Base-by-base conservation (phyloP, 352 stramenopile genomes). In the Globisporangium iwayamae region DNA sequence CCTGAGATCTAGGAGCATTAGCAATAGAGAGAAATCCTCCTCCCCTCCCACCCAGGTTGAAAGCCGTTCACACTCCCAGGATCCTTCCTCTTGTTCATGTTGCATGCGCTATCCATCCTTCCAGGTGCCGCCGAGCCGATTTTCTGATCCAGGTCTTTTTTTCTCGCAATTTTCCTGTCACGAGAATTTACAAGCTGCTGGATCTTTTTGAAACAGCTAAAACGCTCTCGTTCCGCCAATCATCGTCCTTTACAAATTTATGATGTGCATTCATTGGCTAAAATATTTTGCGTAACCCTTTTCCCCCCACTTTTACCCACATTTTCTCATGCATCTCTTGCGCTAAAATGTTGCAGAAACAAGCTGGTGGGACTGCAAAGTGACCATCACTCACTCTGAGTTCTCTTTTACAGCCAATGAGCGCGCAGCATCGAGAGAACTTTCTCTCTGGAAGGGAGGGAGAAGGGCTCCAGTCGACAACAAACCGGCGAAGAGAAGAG, bases 371-470 rank as follows among this genome's bases (percentile, higher is more conserved):
- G n/a, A 56, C 7, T 28, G 51, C 8, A 20, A 20, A 43, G 14
- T 2, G 56, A 74, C 68, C 68, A 74, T 69, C 68, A 74, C 63
- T 71, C 68, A 68, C 16, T 13, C 28, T 43, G 20, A 47, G 7
- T 8, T 50, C 16, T 18, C n/a, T 22, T 36, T 36, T 48, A 22
- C 56, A 66, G 20, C 72, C 74, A 85, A 82, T 82, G 56, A 79
- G 28, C 34, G 25, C 5, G 9, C 43, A 0, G 2, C 10, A 68
- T 68, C 20, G 55, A 59, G 53, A 63, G 72, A 81, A 81, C 60
- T 53, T 84, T 81, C 75, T 69, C 43, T 53, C 6, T 54, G 38
- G 20, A 32, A 46, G 25, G 25, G 25, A 28, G 25, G 25, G 25
- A 28, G 36, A 66, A 58, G 30, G 50, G 16, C 41, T 56, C 41